Evolutionary conservation across 129 eudicot genomes (phyloP), one percentile per base, ranked within the genome.

Genomic region (Saussurea involucrata): DNA sequence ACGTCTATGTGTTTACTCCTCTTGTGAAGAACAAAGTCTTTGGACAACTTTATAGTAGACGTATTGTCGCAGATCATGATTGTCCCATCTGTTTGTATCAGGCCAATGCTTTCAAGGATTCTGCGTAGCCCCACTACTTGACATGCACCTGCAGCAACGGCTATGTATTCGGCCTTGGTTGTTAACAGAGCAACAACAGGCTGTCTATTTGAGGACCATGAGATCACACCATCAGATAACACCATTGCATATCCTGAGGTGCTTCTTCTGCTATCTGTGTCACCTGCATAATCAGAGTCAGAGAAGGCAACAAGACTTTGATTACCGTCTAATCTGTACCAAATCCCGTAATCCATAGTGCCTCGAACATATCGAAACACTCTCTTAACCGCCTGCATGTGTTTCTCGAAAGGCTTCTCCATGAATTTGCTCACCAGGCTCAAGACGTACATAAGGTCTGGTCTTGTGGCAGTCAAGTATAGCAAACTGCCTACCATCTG

Each of bases 291-390:
- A 42, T 66, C 27, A 27, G 24, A 27, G 24, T 61, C 46, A 18
- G 40, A 44, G 21, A 11, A 75, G n/a, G 58, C 71, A 36, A 73
- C 5, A 10, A 74, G 17, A 5, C 8, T 15, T 1, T 4, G 6
- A 2, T 33, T 18, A 0, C 42, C 25, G 1, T 15, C 18, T 12
- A 0, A 21, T 8, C 8, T 4, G 61, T 63, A 75, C 15, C 18
- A 34, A 2, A 64, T 25, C 1, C 72, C 72, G 24, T 17, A 42
- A 40, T 76, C 18, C 6, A 17, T 8, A 13, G 80, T 76, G 10
- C 80, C 72, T 27, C 40, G 40, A 1, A 76, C 42, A 42, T 79
- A 71, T 37, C 61, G 12, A 4, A 79, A 22, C 5, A 71, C 29
- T 17, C 65, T 36, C 15, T 42, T 79, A 5, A 64, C 24, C 3